Base-by-base conservation (phyloP, 1,139 yeast genomes). In the Candida gigantensis region DNA sequence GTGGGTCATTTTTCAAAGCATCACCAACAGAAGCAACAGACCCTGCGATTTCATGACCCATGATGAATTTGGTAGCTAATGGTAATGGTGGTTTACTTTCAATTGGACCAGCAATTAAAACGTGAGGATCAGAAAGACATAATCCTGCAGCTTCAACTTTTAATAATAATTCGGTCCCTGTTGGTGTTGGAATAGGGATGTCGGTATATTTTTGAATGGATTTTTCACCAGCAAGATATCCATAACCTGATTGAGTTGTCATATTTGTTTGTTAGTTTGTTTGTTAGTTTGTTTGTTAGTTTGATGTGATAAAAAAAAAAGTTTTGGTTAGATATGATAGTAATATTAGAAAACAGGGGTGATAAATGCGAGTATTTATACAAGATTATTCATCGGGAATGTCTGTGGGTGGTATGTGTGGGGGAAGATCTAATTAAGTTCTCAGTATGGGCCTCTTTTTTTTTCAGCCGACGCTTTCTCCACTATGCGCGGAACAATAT, bases 11-110 rank as follows among this genome's bases (percentile, higher is more conserved):
- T 5, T 55, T 60, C 26, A 65, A 47, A 1, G 49, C 58, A 1
- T 50, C 42, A 4, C 82, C 81, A 3, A 64, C 64, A 15, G 59
- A 57, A 18, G 60, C 68, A 19, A 77, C 55, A 37, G 57, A 58
- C 1, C 82, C 83, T 8, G 80, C 77, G 26, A 77, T 69, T 51
- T 77, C 82, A 52, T 77, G 82, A 16, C 83, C 83, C 72, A 77
- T 69, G 15, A 74, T 65, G 46, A 69, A 73, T 31, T 58, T 56
- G 46, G 36, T 65, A 53, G 28, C 46, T 33, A 23, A 34, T 30
- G 28, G 38, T 23, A 20, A 11, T n/a, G 53, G 52, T n/a, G 52
- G 51, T 36, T 56, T 46, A 9, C 38, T 36, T 16, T 27, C 35
- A 11, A 47, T 34, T 12, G 52, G 52, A 4, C 50, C 50, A 7